Percentiles rank a stretch among this genome's conserved stretches.
These are phyloP conservation scores for Dioscorea cayenensis DNA, from an alignment of 116 monocot species.

Conservation along the genomic window DNA sequence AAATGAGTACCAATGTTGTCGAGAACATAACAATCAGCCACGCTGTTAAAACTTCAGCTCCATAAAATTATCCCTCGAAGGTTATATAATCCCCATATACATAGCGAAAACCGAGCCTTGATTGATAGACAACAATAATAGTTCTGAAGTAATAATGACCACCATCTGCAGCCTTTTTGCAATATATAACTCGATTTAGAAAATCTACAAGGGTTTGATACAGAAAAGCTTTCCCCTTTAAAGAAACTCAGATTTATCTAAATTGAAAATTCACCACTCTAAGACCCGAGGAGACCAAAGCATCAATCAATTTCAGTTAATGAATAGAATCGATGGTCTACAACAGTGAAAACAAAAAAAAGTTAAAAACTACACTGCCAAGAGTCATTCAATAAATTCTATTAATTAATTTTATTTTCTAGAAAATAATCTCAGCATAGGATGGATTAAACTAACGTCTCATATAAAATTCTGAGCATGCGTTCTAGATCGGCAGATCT, in stretches of 20 bases:
- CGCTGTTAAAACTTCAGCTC: neutral
- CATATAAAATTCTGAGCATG: no score
- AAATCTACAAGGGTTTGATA: neutral
- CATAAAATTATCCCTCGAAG: neutral
- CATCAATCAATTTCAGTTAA: neutral
- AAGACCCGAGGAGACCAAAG: neutral
- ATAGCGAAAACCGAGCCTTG: neutral
- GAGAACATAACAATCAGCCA: no score
- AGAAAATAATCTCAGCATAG: no score
- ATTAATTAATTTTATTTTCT: no score
- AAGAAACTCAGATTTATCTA: neutral
- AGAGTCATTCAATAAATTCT: no score
- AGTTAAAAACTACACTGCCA: no score
- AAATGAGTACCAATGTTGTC: no score
- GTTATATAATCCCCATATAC: neutral
- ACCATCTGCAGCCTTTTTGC: neutral
- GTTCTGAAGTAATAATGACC: neutral
- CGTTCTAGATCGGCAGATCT: no score
- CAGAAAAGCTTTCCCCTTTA: neutral
- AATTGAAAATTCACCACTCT: neutral
- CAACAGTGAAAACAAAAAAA: neutral
- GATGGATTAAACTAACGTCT: no score
- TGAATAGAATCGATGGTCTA: neutral
- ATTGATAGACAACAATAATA: neutral
- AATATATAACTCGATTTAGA: neutral